Conservation (phyloP, 305 asterid genomes). For the Striga hermonthica region DNA sequence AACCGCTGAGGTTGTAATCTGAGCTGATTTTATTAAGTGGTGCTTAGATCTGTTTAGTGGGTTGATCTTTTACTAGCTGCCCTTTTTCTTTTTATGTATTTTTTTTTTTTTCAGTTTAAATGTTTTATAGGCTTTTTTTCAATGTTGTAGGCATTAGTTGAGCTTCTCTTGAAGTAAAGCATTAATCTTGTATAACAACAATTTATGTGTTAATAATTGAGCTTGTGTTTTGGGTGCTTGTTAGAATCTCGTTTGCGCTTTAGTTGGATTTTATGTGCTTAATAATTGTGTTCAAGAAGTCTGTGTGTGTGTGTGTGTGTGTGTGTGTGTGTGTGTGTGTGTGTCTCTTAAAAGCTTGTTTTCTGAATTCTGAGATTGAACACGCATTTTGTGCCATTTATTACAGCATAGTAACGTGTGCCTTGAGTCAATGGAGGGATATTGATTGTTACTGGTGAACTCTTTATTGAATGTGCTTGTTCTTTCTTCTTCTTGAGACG, state of each 20-base stretch:
- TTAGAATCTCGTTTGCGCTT: too few relatives aligned
- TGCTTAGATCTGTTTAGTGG: conserved; percentile 36
- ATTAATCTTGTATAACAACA: background rate
- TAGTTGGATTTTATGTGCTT: conserved; percentile 1
- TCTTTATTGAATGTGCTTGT: too few relatives aligned
- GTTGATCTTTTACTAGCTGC: background rate
- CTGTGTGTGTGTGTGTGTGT: too few relatives aligned
- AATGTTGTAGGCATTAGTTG: conserved; percentile 1
- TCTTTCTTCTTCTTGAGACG: too few relatives aligned
- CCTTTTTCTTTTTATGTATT: conserved; percentile 2
- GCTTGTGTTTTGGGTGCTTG: too few relatives aligned
- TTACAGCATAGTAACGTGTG: background rate
- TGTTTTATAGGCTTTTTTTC: too few relatives aligned
- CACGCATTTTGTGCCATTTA: background rate
- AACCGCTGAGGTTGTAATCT: background rate
- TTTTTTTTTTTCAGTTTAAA: background rate
- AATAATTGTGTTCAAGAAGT: background rate
- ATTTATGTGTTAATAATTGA: too few relatives aligned
- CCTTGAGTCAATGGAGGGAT: conserved; percentile 16
- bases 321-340: too few relatives aligned
- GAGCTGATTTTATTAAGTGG: conserved; percentile 27
- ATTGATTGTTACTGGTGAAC: conserved; percentile 22
- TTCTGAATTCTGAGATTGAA: too few relatives aligned
- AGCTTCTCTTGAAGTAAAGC: background rate
- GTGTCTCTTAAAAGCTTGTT: too few relatives aligned